phyloP scores from a whole-genome alignment of 2,329 filamentous ascomycete species.

The Claviceps monticola region DNA sequence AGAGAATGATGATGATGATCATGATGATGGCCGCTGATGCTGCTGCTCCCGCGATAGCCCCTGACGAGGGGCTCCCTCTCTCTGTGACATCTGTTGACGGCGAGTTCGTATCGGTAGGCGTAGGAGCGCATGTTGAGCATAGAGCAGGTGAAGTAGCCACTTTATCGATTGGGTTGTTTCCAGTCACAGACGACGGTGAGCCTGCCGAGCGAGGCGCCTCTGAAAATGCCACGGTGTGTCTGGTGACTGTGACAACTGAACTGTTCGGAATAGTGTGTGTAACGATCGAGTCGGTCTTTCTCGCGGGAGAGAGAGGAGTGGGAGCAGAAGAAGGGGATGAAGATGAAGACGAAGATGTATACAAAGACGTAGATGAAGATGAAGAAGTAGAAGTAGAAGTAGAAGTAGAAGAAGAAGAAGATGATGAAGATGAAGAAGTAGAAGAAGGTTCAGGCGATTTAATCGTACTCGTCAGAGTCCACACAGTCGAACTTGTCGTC shows the following conservation, averaged over 20 bases:
- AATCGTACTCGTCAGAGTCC: not conserved
- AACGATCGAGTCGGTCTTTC: slow-evolving; percentile 22
- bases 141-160: not conserved
- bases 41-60: slow-evolving; percentile 20
- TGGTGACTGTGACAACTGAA: slow-evolving; percentile 20
- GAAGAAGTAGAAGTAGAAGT: too few relatives aligned
- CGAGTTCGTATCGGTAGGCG: not conserved
- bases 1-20: slow-evolving; percentile 13
- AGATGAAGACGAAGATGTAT: too few relatives aligned
- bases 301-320: not conserved
- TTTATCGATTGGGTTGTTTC: too few relatives aligned
- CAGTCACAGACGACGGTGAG: not conserved
- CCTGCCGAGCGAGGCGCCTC: slow-evolving; percentile 12
- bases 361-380: too few relatives aligned
- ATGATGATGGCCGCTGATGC: slow-evolving; percentile 15
- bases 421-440: too few relatives aligned
- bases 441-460: too few relatives aligned
- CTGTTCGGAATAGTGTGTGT: slow-evolving; percentile 23
- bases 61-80: slow-evolving; percentile 12
- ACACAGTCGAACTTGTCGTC: slow-evolving; percentile 7
- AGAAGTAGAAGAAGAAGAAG: too few relatives aligned
- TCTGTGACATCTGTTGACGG: not conserved
- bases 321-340: too few relatives aligned
- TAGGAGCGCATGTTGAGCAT: not conserved
- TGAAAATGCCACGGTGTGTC: slow-evolving; percentile 19